phyloP scores from a whole-genome alignment of 352 stramenopile species.

The Phytophthora sp. region DNA sequence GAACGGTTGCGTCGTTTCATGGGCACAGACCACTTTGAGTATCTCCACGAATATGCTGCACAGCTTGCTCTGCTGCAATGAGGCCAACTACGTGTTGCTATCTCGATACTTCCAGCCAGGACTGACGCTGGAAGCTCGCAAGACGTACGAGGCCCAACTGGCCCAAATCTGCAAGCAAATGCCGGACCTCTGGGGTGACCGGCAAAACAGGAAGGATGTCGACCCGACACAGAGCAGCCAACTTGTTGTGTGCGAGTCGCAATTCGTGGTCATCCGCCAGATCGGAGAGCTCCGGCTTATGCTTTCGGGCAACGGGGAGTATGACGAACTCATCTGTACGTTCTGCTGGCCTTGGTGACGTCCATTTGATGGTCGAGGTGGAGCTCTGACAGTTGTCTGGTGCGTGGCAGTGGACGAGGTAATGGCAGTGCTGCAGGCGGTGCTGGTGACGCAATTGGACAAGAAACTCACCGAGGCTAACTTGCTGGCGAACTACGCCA shows the following conservation, averaged over 20 bases:
- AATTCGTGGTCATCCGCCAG: conserved; percentile 66
- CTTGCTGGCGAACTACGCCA: conserved; percentile 64
- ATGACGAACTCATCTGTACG: conserved; percentile 78
- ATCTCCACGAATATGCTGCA: conserved; percentile 52
- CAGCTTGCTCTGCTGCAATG: conserved; percentile 69
- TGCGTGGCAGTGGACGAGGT: conserved; percentile 58
- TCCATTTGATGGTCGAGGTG: neutral
- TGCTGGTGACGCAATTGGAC: conserved; percentile 64
- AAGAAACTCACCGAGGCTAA: conserved; percentile 72
- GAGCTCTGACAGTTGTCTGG: neutral
- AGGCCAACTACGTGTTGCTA: conserved; percentile 71
- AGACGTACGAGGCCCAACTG: conserved; percentile 57
- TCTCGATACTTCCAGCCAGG: conserved; percentile 67
- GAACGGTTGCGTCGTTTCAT: conserved; percentile 26
- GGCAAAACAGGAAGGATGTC: conserved; percentile 16
- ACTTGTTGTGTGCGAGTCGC: conserved; percentile 56
- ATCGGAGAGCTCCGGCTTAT: conserved; percentile 67
- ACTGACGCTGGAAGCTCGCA: conserved; percentile 48
- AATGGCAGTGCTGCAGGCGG: conserved; percentile 50
- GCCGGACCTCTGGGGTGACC: conserved; percentile 38
- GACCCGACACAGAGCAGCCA: conserved; percentile 33
- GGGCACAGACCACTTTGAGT: neutral
- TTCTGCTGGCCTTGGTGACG: conserved; percentile 3
- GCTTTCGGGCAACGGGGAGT: conserved; percentile 64
- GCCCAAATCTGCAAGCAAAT: conserved; percentile 49